These are phyloP conservation scores for Gnomoniopsis sp. DNA, from an alignment of 2,329 filamentous ascomycete species.

Conservation along the genomic window DNA sequence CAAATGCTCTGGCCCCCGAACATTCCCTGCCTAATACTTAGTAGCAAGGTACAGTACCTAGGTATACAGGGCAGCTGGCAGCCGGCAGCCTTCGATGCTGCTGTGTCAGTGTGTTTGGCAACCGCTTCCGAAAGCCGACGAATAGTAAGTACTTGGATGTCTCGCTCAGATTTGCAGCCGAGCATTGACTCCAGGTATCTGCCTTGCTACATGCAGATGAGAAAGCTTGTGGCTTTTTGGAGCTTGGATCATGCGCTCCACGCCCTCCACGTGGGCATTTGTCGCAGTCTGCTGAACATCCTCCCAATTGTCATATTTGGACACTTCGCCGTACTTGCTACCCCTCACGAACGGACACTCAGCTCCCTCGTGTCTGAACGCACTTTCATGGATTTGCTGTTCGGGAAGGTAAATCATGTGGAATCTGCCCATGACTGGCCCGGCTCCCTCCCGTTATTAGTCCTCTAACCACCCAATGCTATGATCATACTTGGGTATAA, in stretches of 20 bases:
- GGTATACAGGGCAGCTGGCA: constrained; percentile 3
- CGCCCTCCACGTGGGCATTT: too few relatives aligned
- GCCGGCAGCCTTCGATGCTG: too few relatives aligned
- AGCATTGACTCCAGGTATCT: background rate
- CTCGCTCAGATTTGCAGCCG: background rate
- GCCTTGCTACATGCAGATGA: too few relatives aligned
- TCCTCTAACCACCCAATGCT: background rate
- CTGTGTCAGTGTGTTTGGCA: constrained; percentile 8
- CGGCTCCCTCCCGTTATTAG: background rate
- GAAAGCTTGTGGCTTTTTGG: too few relatives aligned
- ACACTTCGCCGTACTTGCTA: too few relatives aligned
- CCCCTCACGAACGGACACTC: background rate
- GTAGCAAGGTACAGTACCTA: too few relatives aligned
- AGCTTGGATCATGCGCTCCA: too few relatives aligned
- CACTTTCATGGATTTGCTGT: background rate
- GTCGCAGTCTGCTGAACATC: too few relatives aligned
- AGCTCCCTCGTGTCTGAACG: background rate
- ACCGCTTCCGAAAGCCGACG: constrained; percentile 9
- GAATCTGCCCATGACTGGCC: background rate
- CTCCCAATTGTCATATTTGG: background rate
- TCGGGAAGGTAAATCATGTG: background rate
- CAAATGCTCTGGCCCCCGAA: background rate
- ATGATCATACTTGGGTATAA: background rate
- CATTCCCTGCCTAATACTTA: too few relatives aligned
- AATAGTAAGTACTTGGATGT: background rate